Percentiles rank a stretch among this genome's conserved stretches.
These are phyloP conservation scores for Xylariaceae sp. DNA, from an alignment of 2,329 filamentous ascomycete genomes.

Conservation along the genomic window DNA sequence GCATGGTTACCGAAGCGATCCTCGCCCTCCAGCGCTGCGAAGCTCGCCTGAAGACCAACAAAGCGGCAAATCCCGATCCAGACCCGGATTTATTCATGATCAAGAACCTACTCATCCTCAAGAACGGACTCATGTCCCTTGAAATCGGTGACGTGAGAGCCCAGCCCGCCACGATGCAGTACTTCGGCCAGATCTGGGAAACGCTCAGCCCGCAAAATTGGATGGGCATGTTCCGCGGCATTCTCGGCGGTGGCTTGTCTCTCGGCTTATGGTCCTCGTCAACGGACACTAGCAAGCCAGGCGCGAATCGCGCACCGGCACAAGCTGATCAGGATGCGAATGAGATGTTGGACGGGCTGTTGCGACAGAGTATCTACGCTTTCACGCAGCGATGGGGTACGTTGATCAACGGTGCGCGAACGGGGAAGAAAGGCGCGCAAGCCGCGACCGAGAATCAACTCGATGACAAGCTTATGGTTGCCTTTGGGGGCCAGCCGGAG, in stretches of 20 bases:
- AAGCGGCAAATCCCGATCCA: constrained; percentile 45
- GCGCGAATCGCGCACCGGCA: constrained; percentile 16
- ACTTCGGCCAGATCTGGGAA: constrained; percentile 62
- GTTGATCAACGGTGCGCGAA: constrained; percentile 45
- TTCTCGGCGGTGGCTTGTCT: constrained; percentile 50
- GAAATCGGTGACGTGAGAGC: constrained; percentile 73
- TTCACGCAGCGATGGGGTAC: constrained; percentile 58
- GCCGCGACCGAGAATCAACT: constrained; percentile 48
- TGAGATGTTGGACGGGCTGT: constrained; percentile 58
- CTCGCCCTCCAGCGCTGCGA: constrained; percentile 75
- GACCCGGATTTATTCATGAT: constrained; percentile 90
- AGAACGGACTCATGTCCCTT: constrained; percentile 92
- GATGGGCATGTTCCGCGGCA: constrained; percentile 53
- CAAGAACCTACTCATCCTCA: constrained; percentile 88
- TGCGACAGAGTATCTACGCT: constrained; percentile 57
- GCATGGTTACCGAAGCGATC: constrained; percentile 86
- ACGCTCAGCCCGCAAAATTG: constrained; percentile 54
- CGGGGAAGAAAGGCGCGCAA: constrained; percentile 44
- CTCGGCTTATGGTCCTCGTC: constrained; percentile 32
- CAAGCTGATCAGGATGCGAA: constrained; percentile 49
- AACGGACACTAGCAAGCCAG: constrained; percentile 16
- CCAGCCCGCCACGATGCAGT: constrained; percentile 49
- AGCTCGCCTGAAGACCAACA: constrained; percentile 59
- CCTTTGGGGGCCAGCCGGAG: constrained; percentile 56
- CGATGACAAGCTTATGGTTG: constrained; percentile 50